Evolutionary conservation across 768 basidiomycete genomes (phyloP).

Genomic region (Pleurotus pulmonarius): DNA sequence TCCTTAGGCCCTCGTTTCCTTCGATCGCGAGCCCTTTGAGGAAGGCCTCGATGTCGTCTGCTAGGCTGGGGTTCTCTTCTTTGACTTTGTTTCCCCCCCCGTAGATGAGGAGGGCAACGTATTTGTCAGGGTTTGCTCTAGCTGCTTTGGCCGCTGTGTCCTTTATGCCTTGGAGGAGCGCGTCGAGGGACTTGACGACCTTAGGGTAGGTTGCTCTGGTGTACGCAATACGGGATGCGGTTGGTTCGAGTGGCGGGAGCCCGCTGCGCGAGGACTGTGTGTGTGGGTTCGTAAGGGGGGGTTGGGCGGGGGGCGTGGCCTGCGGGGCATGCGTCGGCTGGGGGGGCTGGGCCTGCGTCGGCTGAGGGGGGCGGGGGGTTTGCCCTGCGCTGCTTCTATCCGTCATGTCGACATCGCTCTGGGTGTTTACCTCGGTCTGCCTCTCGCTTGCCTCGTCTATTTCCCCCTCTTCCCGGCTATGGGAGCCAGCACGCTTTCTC

Average conservation of each 20-base stretch:
- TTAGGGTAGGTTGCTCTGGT: not conserved
- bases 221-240: not conserved
- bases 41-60: not conserved
- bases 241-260: not conserved
- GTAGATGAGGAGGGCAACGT: not conserved
- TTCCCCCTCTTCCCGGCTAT: too few relatives aligned
- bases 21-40: not conserved
- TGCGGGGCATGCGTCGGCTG: too few relatives aligned
- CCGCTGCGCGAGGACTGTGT: too few relatives aligned
- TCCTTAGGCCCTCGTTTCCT: not conserved
- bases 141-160: not conserved
- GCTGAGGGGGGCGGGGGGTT: too few relatives aligned
- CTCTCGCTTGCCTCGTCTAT: too few relatives aligned
- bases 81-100: not conserved
- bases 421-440: too few relatives aligned
- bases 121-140: not conserved
- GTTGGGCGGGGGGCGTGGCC: too few relatives aligned
- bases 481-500: too few relatives aligned
- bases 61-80: not conserved
- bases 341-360: too few relatives aligned
- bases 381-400: too few relatives aligned
- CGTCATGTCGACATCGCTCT: too few relatives aligned
- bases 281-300: too few relatives aligned
- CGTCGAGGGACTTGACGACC: not conserved
- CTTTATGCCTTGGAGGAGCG: not conserved